Percentiles rank a stretch among this genome's conserved stretches.
phyloP scores from a whole-genome alignment of 768 basidiomycete genomes.

The Rhodosporidiobolus odoratus region DNA sequence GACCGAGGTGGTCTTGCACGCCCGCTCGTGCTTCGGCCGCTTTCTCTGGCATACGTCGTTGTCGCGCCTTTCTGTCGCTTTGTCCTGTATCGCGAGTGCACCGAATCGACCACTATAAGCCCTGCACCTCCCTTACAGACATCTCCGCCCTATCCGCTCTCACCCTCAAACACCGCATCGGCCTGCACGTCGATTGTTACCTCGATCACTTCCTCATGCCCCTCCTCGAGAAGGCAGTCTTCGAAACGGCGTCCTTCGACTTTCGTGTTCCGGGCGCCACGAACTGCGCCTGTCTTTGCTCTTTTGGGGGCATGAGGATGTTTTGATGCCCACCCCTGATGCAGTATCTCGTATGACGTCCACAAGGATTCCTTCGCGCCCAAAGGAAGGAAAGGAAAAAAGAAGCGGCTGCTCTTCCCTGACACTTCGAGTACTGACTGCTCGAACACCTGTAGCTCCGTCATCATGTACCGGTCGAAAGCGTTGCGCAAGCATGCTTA shows the following conservation, averaged over 20 bases:
- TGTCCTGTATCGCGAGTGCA: no score
- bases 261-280: slow-evolving; percentile 88
- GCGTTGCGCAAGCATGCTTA: slow-evolving; percentile 36
- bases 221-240: slow-evolving; percentile 63
- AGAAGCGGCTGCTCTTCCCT: no score
- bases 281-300: slow-evolving; percentile 46
- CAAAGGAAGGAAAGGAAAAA: no score
- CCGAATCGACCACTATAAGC: no score
- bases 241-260: slow-evolving; percentile 60
- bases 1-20: no score
- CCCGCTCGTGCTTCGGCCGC: no score
- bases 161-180: slow-evolving; percentile 63
- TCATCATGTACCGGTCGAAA: slow-evolving; percentile 80
- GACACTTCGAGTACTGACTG: no score
- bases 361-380: slow-evolving; percentile 92
- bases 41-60: no score
- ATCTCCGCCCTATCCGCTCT: slow-evolving; percentile 71
- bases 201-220: slow-evolving; percentile 75
- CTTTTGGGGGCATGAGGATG: not conserved
- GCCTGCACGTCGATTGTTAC: slow-evolving; percentile 60
- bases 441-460: slow-evolving; percentile 64
- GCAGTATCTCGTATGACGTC: slow-evolving; percentile 81
- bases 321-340: not conserved
- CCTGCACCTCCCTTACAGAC: no score
- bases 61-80: no score